Evolutionary conservation across 2,329 filamentous ascomycete genomes (phyloP), one percentile per base, ranked within the genome.

Genomic region (Fusarium tuaranense): DNA sequence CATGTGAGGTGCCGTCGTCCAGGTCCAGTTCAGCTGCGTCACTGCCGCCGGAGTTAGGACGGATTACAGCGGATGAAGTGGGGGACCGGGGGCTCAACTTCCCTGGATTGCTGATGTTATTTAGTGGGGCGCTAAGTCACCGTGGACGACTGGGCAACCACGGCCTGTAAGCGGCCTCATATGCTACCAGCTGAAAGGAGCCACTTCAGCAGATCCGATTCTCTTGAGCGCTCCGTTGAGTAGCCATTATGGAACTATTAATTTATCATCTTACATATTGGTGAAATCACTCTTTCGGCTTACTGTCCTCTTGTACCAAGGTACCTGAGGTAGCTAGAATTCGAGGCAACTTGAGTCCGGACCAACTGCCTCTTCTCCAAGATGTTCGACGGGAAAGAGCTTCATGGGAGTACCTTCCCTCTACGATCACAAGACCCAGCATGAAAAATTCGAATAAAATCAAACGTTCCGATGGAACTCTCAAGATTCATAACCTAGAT

Each of bases 31-130:
- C 65, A 66, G 48, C 68, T 72, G 72, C 74, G 64, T 80, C 74
- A 78, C 72, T 77, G 73, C 20, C 59, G 58, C 70, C 77, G 76
- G 79, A 80, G 76, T 78, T 80, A 79, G 78, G 68, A 76, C 74
- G 62, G 69, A 70, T 46, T 63, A 63, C 61, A 72, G 72, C 62
- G 68, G 73, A 46, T 51, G 53, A 63, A 67, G 78, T 71, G 78
- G 78, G 74, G 78, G 32, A 53, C 14, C 16, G 41, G 57, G 62
- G 48, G 57, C 12, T 71, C 68, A 67, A 63, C 55, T 70, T 61
- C 63, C 58, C 71, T 60, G 38, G 20, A 30, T 58, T 44, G 16
- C 18, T 46, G 18, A 46, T 70, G 66, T 67, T 36, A 22, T 58
- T 38, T 67, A 64, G 66, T 30, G 72, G 71, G 63, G 71, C 65